Evolutionary conservation across 352 stramenopile genomes (phyloP), one percentile per base, ranked within the genome.

Genomic region (Phytopythium oedochilum): DNA sequence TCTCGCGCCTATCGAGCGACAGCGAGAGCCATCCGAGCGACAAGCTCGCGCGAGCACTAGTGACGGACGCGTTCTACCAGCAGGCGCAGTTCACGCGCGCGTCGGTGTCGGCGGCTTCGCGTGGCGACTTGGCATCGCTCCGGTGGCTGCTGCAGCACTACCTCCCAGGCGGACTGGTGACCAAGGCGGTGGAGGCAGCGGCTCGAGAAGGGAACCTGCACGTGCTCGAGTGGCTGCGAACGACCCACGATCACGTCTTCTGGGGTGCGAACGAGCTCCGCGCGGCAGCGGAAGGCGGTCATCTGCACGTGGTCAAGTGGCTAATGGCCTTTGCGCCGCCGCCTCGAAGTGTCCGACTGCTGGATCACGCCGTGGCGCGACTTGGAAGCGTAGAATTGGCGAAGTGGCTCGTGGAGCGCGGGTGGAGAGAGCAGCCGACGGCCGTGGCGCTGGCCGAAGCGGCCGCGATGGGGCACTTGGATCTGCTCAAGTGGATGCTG

Each of bases 221-320:
- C 17, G 48, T 62, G 17, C 39, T 62, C 38, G 42, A 52, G 22
- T 62, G 56, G 56, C 40, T 62, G 15, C 44, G 17, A 18, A 8
- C n/a, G 6, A 15, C 46, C 48, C 56, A 62, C 32, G 55, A 61
- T 47, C 42, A 61, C 38, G 57, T 72, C n/a, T 72, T 72, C 50
- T 72, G 64, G 64, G 64, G 64, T 0, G 64, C 64, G 1, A 72
- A 72, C 44, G 64, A 72, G 20, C 57, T 72, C 14, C 60, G 60
- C 11, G 43, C 44, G 10, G 45, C 54, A 11, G 54, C 28, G 5
- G 54, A 55, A 38, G 5, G 28, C 20, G 54, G 43, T 7, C 45
- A 55, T 14, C 17, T 55, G 15, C 34, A 49, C n/a, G 38, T 49
- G 3, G 38, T 62, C 35, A 36, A 39, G 42, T 61, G 55, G 55